These are phyloP conservation scores for Xenoacremonium recifei DNA, from an alignment of 2,329 filamentous ascomycete species.

Conservation along the genomic window DNA sequence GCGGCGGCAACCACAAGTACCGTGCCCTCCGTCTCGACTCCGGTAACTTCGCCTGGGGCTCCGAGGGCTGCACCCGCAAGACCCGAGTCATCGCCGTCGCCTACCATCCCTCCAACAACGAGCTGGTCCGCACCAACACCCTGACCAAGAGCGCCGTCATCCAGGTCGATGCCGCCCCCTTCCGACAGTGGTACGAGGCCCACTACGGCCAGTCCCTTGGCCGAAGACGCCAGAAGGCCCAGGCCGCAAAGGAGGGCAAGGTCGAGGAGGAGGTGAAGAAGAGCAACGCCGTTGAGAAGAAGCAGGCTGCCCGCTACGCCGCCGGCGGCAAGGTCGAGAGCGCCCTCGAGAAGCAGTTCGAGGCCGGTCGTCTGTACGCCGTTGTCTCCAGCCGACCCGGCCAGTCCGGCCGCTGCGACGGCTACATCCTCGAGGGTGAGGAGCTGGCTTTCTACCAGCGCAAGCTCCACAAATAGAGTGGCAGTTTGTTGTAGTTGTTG, in stretches of 20 bases:
- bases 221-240: conserved; percentile 87
- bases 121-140: conserved; percentile 99
- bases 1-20: conserved; percentile 99
- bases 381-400: conserved; percentile 90
- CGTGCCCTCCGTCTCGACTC: conserved; percentile 97
- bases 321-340: conserved; percentile 87
- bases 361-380: conserved; percentile 96
- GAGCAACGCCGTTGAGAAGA: conserved; percentile 93
- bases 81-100: conserved; percentile 97
- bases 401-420: conserved; percentile 94
- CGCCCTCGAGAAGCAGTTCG: conserved; percentile 96
- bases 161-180: conserved; percentile 97
- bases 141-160: conserved; percentile 98
- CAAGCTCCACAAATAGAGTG: conserved; percentile 93
- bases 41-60: conserved; percentile 99
- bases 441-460: conserved; percentile 99
- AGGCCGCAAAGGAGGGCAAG: conserved; percentile 56
- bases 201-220: conserved; percentile 94
- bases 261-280: conserved; percentile 77
- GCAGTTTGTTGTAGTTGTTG: no score
- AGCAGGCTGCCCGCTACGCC: conserved; percentile 86
- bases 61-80: conserved; percentile 97
- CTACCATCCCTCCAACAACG: conserved; percentile 99
- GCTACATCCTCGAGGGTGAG: conserved; percentile 98
- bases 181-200: conserved; percentile 99